Base-by-base conservation (phyloP, 805 yeast genomes). In the Saccharomycopsis sp. region DNA sequence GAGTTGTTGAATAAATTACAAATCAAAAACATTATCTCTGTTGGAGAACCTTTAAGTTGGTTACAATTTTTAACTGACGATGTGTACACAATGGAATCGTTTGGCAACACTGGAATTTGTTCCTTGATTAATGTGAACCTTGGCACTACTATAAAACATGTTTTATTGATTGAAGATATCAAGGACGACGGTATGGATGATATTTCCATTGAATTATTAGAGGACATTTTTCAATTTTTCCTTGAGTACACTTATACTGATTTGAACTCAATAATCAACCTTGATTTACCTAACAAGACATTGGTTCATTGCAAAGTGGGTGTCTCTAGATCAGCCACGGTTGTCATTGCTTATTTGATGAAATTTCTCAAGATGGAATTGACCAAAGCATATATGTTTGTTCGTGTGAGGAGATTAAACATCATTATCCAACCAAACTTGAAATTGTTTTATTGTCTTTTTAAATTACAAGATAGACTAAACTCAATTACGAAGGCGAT, bases 291-390 rank as follows among this genome's bases (percentile, higher is more conserved):
- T 29, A 76, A 75, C 19, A 74, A 73, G 38, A 77, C 79, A 2
- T 67, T 90, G 49, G 89, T 90, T 8, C 97, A 90, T 60, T 90
- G 97, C 56, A 84, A 95, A 57, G 97, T 87, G 39, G 97, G 97
- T 0, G 97, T 90, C 3, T 85, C 96, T 0, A 68, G 97, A 44
- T 85, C 95, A 2, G 97, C 97, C 0, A 86, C 97, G 0, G 94
- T 90, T 8, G 90, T 94, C 54, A 90, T 90, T 53, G 96, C 96
- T 1, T 97, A 88, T 58, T 90, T 86, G 31, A 89, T 90, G 96
- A 75, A 77, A 53, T 64, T 95, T 33, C 63, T 84, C 43, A 64
- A 74, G 13, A 65, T 86, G 43, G 75, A 77, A 35, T 64, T 90
- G 23, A 79, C 93, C 2, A 68, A 80, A 26, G 96, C 97, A 0